Conservation (phyloP, 345 rosid species). For the Balakata baccata region DNA sequence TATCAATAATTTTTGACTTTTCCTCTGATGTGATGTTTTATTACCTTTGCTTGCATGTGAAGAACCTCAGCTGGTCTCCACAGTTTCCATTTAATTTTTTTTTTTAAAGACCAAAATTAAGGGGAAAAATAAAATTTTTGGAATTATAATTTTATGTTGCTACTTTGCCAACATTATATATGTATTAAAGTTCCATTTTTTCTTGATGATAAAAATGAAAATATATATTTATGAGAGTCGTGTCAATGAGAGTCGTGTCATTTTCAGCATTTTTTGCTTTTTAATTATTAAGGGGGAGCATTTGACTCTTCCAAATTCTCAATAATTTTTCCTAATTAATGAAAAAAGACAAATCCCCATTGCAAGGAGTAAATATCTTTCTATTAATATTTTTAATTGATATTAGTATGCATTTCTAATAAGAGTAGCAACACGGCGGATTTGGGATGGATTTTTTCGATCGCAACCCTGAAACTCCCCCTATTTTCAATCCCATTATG, state of each 20-base stretch:
- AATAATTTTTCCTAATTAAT: not conserved
- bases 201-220: too few relatives aligned
- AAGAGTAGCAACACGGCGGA: too few relatives aligned
- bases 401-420: too few relatives aligned
- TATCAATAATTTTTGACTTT: not conserved
- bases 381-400: not conserved
- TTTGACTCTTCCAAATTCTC: not conserved
- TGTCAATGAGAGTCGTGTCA: too few relatives aligned
- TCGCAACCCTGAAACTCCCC: too few relatives aligned
- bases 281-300: not conserved
- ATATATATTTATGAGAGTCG: too few relatives aligned
- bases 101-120: too few relatives aligned
- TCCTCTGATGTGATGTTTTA: not conserved
- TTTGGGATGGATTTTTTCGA: too few relatives aligned
- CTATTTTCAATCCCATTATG: too few relatives aligned
- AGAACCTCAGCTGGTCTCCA: not conserved
- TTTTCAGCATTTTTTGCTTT: constrained; percentile 1
- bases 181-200: not conserved
- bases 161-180: not conserved
- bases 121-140: too few relatives aligned
- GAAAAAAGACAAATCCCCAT: constrained; percentile 2
- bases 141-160: not conserved
- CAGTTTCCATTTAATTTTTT: not conserved
- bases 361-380: not conserved
- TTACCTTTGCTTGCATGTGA: not conserved